A percentile compares a stretch with the other conserved stretches of the same genome.
Evolutionary conservation across 1,139 yeast genomes (phyloP).

Genomic region (Lizanozyma gosingica): DNA sequence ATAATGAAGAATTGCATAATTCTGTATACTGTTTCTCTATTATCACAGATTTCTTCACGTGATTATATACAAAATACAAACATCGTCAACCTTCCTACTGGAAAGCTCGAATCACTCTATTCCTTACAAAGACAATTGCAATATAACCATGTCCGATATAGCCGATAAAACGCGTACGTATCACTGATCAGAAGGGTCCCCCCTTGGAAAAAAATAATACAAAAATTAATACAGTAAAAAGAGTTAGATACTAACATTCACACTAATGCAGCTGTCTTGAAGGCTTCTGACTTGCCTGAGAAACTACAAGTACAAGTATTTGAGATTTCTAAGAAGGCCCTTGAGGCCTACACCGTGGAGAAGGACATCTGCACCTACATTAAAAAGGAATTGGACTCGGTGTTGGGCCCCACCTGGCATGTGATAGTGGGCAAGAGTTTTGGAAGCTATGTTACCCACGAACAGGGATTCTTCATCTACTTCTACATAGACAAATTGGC

Average conservation of each 20-base stretch:
- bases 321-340: constrained; percentile 48
- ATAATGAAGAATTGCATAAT: too few relatives aligned
- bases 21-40: too few relatives aligned
- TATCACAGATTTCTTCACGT: too few relatives aligned
- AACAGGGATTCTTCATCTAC: constrained; percentile 73
- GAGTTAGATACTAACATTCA: constrained; percentile 1
- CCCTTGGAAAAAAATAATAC: too few relatives aligned
- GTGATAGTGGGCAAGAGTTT: constrained; percentile 89
- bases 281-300: constrained; percentile 43
- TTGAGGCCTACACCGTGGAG: constrained; percentile 35
- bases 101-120: too few relatives aligned
- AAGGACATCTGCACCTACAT: constrained; percentile 75
- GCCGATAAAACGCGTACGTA: not conserved
- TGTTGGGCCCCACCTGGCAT: constrained; percentile 87
- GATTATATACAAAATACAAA: too few relatives aligned
- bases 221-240: too few relatives aligned
- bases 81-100: too few relatives aligned
- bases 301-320: constrained; percentile 53
- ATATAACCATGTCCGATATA: not conserved
- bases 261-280: constrained; percentile 28
- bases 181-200: too few relatives aligned
- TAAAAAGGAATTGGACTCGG: constrained; percentile 58
- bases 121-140: too few relatives aligned
- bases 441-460: constrained; percentile 92
- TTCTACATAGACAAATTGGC: constrained; percentile 80